A percentile compares a stretch with the other conserved stretches of the same genome.
These are phyloP conservation scores for Phytophthora aleatoria DNA, from an alignment of 352 stramenopile species.

Conservation along the genomic window DNA sequence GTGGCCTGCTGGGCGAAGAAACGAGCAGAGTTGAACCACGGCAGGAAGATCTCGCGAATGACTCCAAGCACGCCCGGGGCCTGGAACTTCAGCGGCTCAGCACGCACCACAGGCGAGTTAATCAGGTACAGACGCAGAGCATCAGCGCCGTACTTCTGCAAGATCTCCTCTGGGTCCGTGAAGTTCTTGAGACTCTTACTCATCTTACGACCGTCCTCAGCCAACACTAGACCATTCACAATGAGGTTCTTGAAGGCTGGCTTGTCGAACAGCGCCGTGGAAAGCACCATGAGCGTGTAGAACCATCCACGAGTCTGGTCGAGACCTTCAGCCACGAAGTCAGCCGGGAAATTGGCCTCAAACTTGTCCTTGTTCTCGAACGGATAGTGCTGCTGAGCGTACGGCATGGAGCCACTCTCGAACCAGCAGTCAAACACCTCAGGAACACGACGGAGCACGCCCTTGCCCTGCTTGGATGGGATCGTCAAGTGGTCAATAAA, in stretches of 20 bases:
- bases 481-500: slow-evolving; percentile 98
- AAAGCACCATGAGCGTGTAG: slow-evolving; percentile 99
- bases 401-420: slow-evolving; percentile 99
- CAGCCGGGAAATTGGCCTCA: slow-evolving; percentile 96
- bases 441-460: slow-evolving; percentile 82
- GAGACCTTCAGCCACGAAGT: slow-evolving; percentile 99
- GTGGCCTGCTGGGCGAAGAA: slow-evolving; percentile 99
- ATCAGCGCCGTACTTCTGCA: slow-evolving; percentile 98
- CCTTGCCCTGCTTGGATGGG: slow-evolving; percentile 93
- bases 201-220: slow-evolving; percentile 99
- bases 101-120: slow-evolving; percentile 99
- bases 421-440: slow-evolving; percentile 99
- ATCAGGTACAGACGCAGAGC: slow-evolving; percentile 99
- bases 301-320: slow-evolving; percentile 99
- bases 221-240: slow-evolving; percentile 99
- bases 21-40: slow-evolving; percentile 99
- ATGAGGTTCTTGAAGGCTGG: slow-evolving; percentile 99
- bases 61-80: slow-evolving; percentile 96
- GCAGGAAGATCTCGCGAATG: slow-evolving; percentile 98
- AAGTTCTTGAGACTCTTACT: slow-evolving; percentile 99
- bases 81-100: slow-evolving; percentile 98
- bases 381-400: slow-evolving; percentile 99
- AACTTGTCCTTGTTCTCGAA: slow-evolving; percentile 99
- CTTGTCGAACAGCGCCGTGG: slow-evolving; percentile 98
- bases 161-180: slow-evolving; percentile 93